Conservation (phyloP, 495 filamentous ascomycete species). For the Xylaria intraflava region DNA sequence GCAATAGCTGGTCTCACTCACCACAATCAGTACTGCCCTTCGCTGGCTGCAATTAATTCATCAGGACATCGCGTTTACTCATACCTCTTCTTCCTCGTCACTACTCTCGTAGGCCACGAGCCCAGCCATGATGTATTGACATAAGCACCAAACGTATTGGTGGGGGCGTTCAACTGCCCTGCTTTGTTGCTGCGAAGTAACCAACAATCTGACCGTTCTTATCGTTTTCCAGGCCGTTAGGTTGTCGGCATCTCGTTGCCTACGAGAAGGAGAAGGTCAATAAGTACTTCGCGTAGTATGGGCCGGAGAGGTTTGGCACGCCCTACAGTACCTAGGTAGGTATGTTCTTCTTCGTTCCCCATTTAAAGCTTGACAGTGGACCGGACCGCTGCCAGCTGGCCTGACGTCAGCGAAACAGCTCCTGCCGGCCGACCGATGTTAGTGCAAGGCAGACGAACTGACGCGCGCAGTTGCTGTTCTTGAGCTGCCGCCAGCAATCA, state of each 20-base stretch:
- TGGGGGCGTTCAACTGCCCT: neutral
- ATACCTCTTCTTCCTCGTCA: conserved; percentile 60
- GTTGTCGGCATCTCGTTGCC: neutral
- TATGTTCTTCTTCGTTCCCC: no score
- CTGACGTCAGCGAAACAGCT: neutral
- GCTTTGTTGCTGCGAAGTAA: neutral
- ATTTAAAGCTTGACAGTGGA: no score
- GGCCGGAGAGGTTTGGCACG: neutral
- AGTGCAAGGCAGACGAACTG: conserved; percentile 26
- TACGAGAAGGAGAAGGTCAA: neutral
- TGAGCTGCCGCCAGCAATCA: neutral
- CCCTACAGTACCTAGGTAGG: no score
- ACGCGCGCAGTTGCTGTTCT: conserved; percentile 23
- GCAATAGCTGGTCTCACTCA: conserved; percentile 29
- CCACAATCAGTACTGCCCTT: conserved; percentile 28
- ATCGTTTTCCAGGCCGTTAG: neutral
- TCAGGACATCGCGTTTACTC: conserved; percentile 13
- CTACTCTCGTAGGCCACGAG: conserved; percentile 72
- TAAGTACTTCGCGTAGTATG: neutral
- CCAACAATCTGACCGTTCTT: neutral
- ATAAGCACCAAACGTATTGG: neutral
- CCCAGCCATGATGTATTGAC: conserved; percentile 47
- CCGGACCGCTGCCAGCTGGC: neutral
- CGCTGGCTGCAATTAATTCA: neutral
- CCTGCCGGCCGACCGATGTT: neutral